These are phyloP conservation scores for Oenanthe sinensis DNA, from an alignment of 129 eudicot species.

Conservation along the genomic window DNA sequence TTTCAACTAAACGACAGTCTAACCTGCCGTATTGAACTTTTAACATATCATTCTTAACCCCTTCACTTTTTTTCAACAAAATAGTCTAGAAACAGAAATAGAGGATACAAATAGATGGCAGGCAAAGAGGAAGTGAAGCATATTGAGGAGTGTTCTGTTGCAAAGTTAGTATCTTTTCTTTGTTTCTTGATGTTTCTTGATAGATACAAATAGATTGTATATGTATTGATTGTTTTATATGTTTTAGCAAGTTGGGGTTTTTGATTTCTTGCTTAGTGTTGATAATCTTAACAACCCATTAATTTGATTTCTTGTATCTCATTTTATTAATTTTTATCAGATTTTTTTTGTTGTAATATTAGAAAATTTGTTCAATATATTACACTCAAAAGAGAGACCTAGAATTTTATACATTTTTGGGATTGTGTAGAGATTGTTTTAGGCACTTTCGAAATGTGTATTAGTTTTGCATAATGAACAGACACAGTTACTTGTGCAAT, in stretches of 20 bases:
- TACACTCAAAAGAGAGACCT: not conserved
- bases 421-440: not conserved
- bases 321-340: not conserved
- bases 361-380: not conserved
- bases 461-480: not conserved
- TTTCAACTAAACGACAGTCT: not conserved
- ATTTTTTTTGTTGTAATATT: not conserved
- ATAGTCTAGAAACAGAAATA: too few species aligned
- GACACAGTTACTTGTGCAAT: too few species aligned
- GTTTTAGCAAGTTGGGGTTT: too few species aligned
- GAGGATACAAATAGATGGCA: constrained; percentile 23
- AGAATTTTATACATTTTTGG: not conserved
- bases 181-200: not conserved
- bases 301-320: not conserved
- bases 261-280: not conserved
- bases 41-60: too few species aligned
- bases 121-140: constrained; percentile 55
- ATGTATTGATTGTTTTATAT: not conserved
- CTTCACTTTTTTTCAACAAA: too few species aligned
- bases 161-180: constrained; percentile 43
- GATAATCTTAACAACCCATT: not conserved
- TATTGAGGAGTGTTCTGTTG: constrained; percentile 84
- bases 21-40: not conserved
- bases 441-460: not conserved
- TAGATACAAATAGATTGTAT: not conserved